Percentiles rank a stretch among this genome's conserved stretches.
Conservation (phyloP, 1,284 basidiomycete genomes). For the Cerrena zonata region DNA sequence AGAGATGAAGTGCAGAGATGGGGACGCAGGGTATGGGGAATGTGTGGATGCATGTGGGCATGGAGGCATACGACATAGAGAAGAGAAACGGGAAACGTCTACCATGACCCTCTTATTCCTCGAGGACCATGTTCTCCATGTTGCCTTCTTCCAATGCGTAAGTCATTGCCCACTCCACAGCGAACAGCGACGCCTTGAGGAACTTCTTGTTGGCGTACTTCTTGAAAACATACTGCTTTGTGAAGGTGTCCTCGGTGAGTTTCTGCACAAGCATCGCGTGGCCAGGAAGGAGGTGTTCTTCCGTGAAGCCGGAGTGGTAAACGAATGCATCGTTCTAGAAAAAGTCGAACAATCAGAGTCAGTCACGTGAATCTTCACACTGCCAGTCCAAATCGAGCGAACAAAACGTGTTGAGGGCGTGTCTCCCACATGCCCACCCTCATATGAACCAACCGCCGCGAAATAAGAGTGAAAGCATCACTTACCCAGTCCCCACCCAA, state of each 20-base stretch:
- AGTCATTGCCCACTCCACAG: slow-evolving; percentile 59
- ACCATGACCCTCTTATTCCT: slow-evolving; percentile 22
- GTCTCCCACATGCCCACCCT: slow-evolving; percentile 19
- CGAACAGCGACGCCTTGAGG: slow-evolving; percentile 78
- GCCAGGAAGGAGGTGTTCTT: slow-evolving; percentile 82
- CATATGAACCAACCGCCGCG: slow-evolving; percentile 12
- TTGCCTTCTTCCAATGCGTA: slow-evolving; percentile 25
- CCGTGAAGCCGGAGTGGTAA: slow-evolving; percentile 89
- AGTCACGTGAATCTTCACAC: slow-evolving; percentile 37
- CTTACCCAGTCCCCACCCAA: slow-evolving; percentile 89
- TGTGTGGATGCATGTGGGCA: slow-evolving; percentile 8
- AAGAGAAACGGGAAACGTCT: neutral
- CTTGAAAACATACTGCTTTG: slow-evolving; percentile 84
- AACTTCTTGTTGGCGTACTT: slow-evolving; percentile 98
- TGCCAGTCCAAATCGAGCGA: slow-evolving; percentile 11
- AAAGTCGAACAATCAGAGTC: slow-evolving; percentile 23
- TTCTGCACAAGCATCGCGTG: slow-evolving; percentile 82
- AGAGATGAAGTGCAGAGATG: slow-evolving; percentile 9
- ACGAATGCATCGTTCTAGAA: slow-evolving; percentile 85
- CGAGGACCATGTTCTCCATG: slow-evolving; percentile 46
- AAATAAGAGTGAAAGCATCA: slow-evolving; percentile 21
- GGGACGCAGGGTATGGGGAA: slow-evolving; percentile 12
- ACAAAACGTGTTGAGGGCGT: slow-evolving; percentile 21
- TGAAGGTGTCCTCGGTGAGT: slow-evolving; percentile 76
- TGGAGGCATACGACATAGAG: neutral